Conservation (phyloP, 768 basidiomycete species). For the Suillus paluster region DNA sequence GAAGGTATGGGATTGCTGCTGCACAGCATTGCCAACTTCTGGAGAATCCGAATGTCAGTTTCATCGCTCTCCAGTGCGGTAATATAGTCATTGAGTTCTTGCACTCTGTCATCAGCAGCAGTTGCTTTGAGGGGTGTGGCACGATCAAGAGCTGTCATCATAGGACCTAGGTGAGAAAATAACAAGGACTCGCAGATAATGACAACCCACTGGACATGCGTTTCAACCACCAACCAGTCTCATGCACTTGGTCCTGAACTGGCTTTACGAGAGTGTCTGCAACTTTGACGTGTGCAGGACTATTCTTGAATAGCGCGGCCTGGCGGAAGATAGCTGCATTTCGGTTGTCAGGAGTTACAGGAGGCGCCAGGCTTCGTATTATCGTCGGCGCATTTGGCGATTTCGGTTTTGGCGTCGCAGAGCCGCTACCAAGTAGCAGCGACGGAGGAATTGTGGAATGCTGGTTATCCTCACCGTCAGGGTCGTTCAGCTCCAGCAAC, state of each 20-base stretch:
- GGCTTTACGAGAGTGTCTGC: slow-evolving; percentile 69
- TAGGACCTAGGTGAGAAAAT: slow-evolving; percentile 16
- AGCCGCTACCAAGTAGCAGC: slow-evolving; percentile 49
- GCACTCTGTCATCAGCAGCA: slow-evolving; percentile 43
- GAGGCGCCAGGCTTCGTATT: slow-evolving; percentile 41
- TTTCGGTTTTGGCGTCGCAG: slow-evolving; percentile 44
- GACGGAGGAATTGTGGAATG: slow-evolving; percentile 61
- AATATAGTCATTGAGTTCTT: slow-evolving; percentile 60
- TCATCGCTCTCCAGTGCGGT: slow-evolving; percentile 54
- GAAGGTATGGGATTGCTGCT: slow-evolving; percentile 54
- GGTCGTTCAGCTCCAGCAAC: slow-evolving; percentile 83
- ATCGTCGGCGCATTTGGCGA: slow-evolving; percentile 39
- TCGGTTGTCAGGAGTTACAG: slow-evolving; percentile 69
- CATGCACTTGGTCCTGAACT: slow-evolving; percentile 66
- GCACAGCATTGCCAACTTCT: slow-evolving; percentile 69
- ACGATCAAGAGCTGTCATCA: slow-evolving; percentile 44
- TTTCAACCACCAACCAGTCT: slow-evolving; percentile 86
- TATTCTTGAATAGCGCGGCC: slow-evolving; percentile 82
- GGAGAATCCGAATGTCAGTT: slow-evolving; percentile 58
- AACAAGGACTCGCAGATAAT: slow-evolving; percentile 1
- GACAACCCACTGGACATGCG: slow-evolving; percentile 64
- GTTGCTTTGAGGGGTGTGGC: slow-evolving; percentile 47
- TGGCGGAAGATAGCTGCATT: slow-evolving; percentile 66
- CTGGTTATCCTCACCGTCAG: slow-evolving; percentile 62
- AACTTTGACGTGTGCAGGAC: slow-evolving; percentile 61